A percentile compares a stretch with the other conserved stretches of the same genome.
phyloP scores from a whole-genome alignment of 2,329 filamentous ascomycete species.

The Fusarium dlaminii region DNA sequence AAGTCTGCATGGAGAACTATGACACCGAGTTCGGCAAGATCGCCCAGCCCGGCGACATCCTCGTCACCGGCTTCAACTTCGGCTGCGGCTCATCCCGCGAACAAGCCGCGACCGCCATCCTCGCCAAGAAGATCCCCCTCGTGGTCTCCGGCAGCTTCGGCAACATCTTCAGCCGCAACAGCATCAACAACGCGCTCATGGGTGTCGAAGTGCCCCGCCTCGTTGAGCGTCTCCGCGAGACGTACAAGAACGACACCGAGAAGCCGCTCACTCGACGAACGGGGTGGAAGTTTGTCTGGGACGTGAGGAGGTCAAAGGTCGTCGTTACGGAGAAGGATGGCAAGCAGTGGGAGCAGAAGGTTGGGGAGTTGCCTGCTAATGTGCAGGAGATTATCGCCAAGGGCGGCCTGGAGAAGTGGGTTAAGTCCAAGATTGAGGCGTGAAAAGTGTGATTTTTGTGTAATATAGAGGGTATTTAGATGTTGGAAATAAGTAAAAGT shows the following conservation, averaged over 20 bases:
- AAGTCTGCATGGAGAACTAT: slow-evolving; percentile 95
- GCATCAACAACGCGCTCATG: slow-evolving; percentile 82
- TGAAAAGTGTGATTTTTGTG: slow-evolving; percentile 1
- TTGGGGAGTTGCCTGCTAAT: slow-evolving; percentile 84
- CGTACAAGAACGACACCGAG: slow-evolving; percentile 58
- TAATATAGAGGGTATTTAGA: slow-evolving; percentile 23
- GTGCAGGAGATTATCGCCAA: slow-evolving; percentile 85
- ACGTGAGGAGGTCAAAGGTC: slow-evolving; percentile 77
- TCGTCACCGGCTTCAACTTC: slow-evolving; percentile 90
- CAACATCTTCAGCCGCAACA: slow-evolving; percentile 83
- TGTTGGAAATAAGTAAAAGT: slow-evolving; percentile 13
- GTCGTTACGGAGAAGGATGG: slow-evolving; percentile 76
- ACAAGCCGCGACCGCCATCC: slow-evolving; percentile 81
- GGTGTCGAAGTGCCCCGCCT: slow-evolving; percentile 74
- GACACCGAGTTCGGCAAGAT: slow-evolving; percentile 74
- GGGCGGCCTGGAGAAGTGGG: slow-evolving; percentile 85
- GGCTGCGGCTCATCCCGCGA: slow-evolving; percentile 84
- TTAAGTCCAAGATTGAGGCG: slow-evolving; percentile 70
- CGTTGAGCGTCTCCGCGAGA: slow-evolving; percentile 71
- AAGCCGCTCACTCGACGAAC: slow-evolving; percentile 76
- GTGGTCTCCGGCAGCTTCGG: slow-evolving; percentile 84
- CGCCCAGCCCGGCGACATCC: slow-evolving; percentile 77
- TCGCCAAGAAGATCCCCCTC: slow-evolving; percentile 82
- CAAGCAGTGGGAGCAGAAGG: slow-evolving; percentile 78
- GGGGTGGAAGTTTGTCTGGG: slow-evolving; percentile 86